These are phyloP conservation scores for Pichia sp. DNA, from an alignment of 1,139 yeast genomes.

Conservation along the genomic window DNA sequence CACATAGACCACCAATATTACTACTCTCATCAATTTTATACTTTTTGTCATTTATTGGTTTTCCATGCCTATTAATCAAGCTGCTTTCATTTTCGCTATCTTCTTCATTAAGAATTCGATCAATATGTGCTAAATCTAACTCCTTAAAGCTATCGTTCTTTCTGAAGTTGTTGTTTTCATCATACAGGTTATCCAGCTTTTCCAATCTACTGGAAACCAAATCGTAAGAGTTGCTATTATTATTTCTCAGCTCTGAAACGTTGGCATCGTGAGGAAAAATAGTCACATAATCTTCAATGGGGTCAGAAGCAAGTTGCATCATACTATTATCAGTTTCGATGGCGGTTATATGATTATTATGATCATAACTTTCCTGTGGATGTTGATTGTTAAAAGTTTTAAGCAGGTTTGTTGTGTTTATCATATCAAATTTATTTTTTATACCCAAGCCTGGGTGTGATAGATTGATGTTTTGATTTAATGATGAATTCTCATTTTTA, in stretches of 20 bases:
- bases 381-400: not conserved
- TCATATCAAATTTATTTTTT: conserved; percentile 7
- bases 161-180: not conserved
- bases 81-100: not conserved
- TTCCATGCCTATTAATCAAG: not conserved
- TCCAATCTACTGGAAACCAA: not conserved
- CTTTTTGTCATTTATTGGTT: not conserved
- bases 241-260: not conserved
- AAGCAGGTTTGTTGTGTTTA: conserved; percentile 2
- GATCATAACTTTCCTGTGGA: not conserved
- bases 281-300: conserved; percentile 8
- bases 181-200: not conserved
- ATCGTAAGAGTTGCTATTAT: not conserved
- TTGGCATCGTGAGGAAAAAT: conserved; percentile 1
- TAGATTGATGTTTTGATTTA: not conserved
- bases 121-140: not conserved
- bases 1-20: not conserved
- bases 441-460: conserved; percentile 11
- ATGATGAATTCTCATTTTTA: not conserved
- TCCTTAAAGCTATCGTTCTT: not conserved
- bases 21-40: not conserved
- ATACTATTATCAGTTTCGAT: not conserved
- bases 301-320: conserved; percentile 6
- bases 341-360: not conserved
- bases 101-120: not conserved